phyloP scores from a whole-genome alignment of 495 filamentous ascomycete genomes.

The Sporormia fimetaria region DNA sequence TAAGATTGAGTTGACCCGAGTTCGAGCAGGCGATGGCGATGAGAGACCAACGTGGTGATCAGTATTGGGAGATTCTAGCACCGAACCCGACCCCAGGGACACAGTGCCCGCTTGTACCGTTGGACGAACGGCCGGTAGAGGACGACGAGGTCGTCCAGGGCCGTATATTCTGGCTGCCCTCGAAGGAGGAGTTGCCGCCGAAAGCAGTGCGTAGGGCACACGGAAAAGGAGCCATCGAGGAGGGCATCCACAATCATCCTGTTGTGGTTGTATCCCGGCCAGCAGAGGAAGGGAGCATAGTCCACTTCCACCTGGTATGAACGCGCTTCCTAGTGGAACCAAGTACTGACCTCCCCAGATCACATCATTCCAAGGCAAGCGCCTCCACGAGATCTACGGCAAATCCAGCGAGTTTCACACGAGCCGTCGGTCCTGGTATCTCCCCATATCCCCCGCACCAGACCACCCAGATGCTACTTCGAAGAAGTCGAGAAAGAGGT shows the following conservation, averaged over 20 bases:
- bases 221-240: slow-evolving; percentile 22
- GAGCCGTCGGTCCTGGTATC: slow-evolving; percentile 18
- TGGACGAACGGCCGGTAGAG: slow-evolving; percentile 6
- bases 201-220: slow-evolving; percentile 17
- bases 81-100: too few species aligned
- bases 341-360: slow-evolving; percentile 12
- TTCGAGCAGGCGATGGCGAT: too few species aligned
- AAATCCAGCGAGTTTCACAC: slow-evolving; percentile 23
- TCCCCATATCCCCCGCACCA: slow-evolving; percentile 18
- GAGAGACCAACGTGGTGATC: too few species aligned
- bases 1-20: too few species aligned
- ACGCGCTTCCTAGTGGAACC: background rate
- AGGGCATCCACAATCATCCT: slow-evolving; percentile 24
- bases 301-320: slow-evolving; percentile 24
- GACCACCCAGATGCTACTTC: slow-evolving; percentile 21
- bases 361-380: slow-evolving; percentile 24
- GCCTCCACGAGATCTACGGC: slow-evolving; percentile 21
- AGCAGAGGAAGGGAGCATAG: slow-evolving; percentile 5
- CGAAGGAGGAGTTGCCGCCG: slow-evolving; percentile 12
- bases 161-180: slow-evolving; percentile 20
- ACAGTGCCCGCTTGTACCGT: too few species aligned
- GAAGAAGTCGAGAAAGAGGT: slow-evolving; percentile 18
- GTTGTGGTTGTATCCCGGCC: slow-evolving; percentile 17
- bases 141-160: slow-evolving; percentile 18
- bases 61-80: too few species aligned